Evolutionary conservation across 352 stramenopile species (phyloP), one percentile per base, ranked within the genome.

Genomic region (Achlya hypogyna): DNA sequence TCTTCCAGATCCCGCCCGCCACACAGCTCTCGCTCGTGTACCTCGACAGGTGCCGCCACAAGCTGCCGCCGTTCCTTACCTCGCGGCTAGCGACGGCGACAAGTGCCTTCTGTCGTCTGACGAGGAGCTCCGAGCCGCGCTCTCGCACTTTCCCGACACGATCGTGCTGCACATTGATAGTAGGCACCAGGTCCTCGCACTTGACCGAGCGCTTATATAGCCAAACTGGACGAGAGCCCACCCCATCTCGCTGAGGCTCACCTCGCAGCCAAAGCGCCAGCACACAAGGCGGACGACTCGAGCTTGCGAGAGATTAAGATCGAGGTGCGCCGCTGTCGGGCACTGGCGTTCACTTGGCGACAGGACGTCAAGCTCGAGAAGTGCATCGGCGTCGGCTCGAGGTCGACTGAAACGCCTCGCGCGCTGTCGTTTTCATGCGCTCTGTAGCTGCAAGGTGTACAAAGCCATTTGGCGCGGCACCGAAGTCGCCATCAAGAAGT

Each of bases 401-500:
- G 82, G 80, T 92, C 63, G 12, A 35, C 12, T 52, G 58, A 10
- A n/a, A 43, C n/a, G 23, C 2, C 9, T 34, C 32, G 22, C 9
- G 16, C 53, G 9, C 23, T 68, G 6, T 22, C 0, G 35, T 40
- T 14, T 40, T 31, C 10, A 8, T 29, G 56, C n/a, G 1, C 60
- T 63, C 0, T 59, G 9, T 64, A 92, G 84, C 51, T 92, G 84
- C 40, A 78, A 77, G 45, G 84, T 92, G 42, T 92, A 87, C 69
- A 81, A 87, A 66, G 84, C 79, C 27, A 79, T 68, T n/a, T 92
- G 84, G 84, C 72, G 80, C 54, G 84, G 84, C 43, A 82, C 77
- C 2, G 82, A 92, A 27, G 78, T 90, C 42, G 84, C 84, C 8
- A 77, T 87, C 45, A 92, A 92, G 71, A 81, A 76, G 84, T 92